Percentiles rank a stretch among this genome's conserved stretches.
phyloP scores from a whole-genome alignment of 139 green algal species.

The Trebouxia sp. region DNA sequence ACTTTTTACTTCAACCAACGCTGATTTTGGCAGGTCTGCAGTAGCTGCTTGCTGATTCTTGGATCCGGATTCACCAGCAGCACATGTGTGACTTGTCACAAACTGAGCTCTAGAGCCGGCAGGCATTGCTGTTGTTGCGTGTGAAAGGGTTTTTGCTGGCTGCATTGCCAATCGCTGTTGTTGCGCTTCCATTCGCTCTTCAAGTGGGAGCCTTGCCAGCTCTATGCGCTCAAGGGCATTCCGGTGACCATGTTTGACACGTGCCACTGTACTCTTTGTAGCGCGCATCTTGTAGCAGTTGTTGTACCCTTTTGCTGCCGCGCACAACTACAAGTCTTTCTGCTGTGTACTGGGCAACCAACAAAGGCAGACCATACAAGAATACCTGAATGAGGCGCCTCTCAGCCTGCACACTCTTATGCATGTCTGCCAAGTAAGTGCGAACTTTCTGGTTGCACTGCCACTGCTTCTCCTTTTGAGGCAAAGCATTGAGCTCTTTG shows the following conservation, averaged over 20 bases:
- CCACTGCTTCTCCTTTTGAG: constrained; percentile 15
- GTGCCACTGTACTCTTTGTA: constrained; percentile 28
- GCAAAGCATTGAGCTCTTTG: constrained; percentile 15
- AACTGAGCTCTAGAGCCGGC: constrained; percentile 18
- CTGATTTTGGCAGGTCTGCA: constrained; percentile 14
- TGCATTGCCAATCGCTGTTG: constrained; percentile 20
- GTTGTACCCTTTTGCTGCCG: constrained; percentile 10
- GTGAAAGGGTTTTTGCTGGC: constrained; percentile 21
- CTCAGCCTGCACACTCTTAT: constrained; percentile 20
- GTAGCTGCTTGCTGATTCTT: constrained; percentile 19
- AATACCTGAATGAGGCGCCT: constrained; percentile 20
- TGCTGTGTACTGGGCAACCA: constrained; percentile 21
- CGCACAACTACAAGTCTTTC: constrained; percentile 19
- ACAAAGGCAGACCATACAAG: constrained; percentile 23
- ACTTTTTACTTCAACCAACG: constrained; percentile 20
- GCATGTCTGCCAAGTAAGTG: constrained; percentile 21
- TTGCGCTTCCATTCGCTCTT: constrained; percentile 27
- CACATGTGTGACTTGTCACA: constrained; percentile 23
- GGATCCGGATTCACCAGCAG: constrained; percentile 16
- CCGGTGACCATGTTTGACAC: constrained; percentile 20
- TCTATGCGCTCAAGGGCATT: constrained; percentile 16
- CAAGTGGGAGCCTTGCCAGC: constrained; percentile 21
- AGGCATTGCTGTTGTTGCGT: constrained; percentile 19
- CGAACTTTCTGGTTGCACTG: background rate
- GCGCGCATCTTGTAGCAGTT: constrained; percentile 19